Evolutionary conservation across 345 rosid genomes (phyloP), one percentile per base, ranked within the genome.

Genomic region (Combretum micranthum): DNA sequence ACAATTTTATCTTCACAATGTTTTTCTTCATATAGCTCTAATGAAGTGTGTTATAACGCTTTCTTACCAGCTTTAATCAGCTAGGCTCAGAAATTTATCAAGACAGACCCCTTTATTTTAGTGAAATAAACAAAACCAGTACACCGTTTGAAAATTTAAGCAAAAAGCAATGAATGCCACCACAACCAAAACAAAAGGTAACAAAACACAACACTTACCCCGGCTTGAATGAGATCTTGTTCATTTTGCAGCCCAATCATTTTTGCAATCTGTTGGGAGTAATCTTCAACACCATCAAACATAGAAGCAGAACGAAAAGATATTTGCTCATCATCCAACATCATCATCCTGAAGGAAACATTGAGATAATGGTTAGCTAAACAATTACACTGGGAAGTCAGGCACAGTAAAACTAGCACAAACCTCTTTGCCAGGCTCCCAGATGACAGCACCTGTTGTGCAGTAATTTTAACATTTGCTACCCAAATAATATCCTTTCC

Each of bases 351-450:
- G 62, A 56, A 72, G 16, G 63, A 46, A 48, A 17, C 23, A 37
- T 56, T 20, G n/a, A 71, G 32, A 64, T 62, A 22, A 12, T 20
- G 56, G 13, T 44, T 23, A 22, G 64, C n/a, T 47, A 32, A 32
- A 5, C 22, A 22, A 16, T 47, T 5, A 44, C 42, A 52, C 48
- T 23, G 2, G 13, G 10, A 67, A 44, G 16, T 16, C 39, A 1
- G 11, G 53, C 15, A 12, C 18, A 4, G 47, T 15, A 13, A 42
- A 50, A 55, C 61, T 42, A 19, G 21, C 25, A 65, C 59, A 59
- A 37, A 92, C 98, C 99, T 87, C 80, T 94, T 94, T 61, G 87
- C 90, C 59, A 90, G 69, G 69, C 97, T 90, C 56, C 97, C 99
- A 48, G 99, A 94, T 55, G 97, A 83, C 68, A 94, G 81, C 4